phyloP scores from a whole-genome alignment of 371 early-diverging fungal genomes.

The Apophysomyces ossiformis region DNA sequence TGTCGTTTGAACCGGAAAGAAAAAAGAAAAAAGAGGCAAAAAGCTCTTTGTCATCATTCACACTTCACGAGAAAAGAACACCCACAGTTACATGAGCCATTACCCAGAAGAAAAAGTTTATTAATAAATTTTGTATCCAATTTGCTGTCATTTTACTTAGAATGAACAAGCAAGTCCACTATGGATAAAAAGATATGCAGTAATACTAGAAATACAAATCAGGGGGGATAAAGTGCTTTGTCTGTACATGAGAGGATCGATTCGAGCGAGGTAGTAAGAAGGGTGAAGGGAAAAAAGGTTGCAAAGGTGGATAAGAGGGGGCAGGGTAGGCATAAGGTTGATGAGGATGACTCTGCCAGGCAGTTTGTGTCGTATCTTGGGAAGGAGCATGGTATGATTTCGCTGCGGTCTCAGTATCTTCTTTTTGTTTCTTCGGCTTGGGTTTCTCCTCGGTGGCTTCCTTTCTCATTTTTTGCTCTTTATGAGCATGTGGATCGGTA shows the following conservation, averaged over 20 bases:
- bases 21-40: neutral
- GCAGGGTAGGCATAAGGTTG: neutral
- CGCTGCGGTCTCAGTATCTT: neutral
- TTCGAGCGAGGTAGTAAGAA: neutral
- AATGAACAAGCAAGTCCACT: too few species aligned
- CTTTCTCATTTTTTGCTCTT: neutral
- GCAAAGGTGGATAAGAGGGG: neutral
- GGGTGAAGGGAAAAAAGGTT: neutral
- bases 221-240: conserved; percentile 36
- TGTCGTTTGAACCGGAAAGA: neutral
- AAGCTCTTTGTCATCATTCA: neutral
- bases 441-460: neutral
- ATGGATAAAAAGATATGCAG: too few species aligned
- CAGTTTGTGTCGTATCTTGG: neutral
- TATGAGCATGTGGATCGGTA: neutral
- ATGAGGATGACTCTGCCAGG: neutral
- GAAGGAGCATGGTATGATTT: neutral
- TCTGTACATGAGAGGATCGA: neutral
- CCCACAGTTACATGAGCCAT: neutral
- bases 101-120: conserved; percentile 1
- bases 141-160: too few species aligned
- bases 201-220: conserved; percentile 35
- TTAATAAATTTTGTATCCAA: neutral
- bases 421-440: neutral
- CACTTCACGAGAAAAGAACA: neutral